These are phyloP conservation scores for Teunomyces cretensis DNA, from an alignment of 805 yeast species.

Conservation along the genomic window DNA sequence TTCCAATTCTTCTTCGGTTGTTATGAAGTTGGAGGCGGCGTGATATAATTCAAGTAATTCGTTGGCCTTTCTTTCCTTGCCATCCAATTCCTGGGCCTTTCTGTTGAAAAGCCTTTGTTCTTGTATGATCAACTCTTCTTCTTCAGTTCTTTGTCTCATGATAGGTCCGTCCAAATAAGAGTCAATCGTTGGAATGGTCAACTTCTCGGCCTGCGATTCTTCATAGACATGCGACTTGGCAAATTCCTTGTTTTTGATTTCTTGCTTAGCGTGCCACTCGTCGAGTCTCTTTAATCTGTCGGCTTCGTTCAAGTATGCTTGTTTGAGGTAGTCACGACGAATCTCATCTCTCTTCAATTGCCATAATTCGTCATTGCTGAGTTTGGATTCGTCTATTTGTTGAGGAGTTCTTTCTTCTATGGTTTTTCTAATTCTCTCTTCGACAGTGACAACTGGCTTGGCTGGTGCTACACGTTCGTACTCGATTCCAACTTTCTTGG, in stretches of 20 bases:
- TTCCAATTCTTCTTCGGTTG: constrained; percentile 66
- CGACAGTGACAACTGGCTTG: constrained; percentile 57
- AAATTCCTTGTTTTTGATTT: constrained; percentile 24
- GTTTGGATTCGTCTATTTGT: constrained; percentile 31
- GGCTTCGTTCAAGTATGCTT: constrained; percentile 59
- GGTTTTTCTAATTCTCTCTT: constrained; percentile 54
- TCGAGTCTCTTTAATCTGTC: constrained; percentile 43
- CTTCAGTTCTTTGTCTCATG: constrained; percentile 69
- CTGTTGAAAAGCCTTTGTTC: constrained; percentile 71
- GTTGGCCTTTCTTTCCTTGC: constrained; percentile 53
- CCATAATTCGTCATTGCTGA: constrained; percentile 42
- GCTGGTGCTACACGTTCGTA: constrained; percentile 54
- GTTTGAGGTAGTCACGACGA: constrained; percentile 69
- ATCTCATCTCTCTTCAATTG: constrained; percentile 55
- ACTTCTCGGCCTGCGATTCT: constrained; percentile 52
- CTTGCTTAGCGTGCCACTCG: constrained; percentile 25
- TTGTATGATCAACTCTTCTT: constrained; percentile 56
- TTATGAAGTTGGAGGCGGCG: constrained; percentile 64
- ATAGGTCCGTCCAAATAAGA: constrained; percentile 64
- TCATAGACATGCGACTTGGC: constrained; percentile 33
- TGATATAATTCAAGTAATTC: constrained; percentile 71
- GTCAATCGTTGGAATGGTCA: constrained; percentile 81
- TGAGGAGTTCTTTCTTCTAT: constrained; percentile 45
- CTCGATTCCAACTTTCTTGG: constrained; percentile 45
- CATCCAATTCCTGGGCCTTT: constrained; percentile 49